Conservation (phyloP, 208 protist species). For the Porcisia hertigi region DNA sequence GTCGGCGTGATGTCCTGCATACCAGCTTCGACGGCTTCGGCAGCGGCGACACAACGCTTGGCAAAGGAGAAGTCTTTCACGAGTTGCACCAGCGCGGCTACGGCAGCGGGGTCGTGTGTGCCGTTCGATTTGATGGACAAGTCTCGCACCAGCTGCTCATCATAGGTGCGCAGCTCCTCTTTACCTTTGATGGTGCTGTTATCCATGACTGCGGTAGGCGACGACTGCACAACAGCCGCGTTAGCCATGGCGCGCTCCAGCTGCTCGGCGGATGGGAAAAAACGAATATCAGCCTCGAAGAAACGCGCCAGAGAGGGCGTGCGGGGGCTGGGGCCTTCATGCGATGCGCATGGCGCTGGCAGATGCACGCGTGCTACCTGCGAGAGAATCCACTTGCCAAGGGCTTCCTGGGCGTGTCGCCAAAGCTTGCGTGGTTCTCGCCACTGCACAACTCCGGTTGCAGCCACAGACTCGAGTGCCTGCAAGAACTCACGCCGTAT, state of each 20-base stretch:
- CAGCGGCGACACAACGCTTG: conserved; percentile 53
- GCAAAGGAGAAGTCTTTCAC: conserved; percentile 58
- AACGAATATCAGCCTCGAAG: conserved; percentile 29
- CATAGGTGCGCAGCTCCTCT: conserved; percentile 41
- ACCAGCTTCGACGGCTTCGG: conserved; percentile 31
- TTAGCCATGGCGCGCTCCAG: conserved; percentile 9
- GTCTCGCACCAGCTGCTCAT: conserved; percentile 85
- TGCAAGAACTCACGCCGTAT: conserved; percentile 76
- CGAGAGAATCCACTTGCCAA: conserved; percentile 89
- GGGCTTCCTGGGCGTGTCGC: conserved; percentile 83
- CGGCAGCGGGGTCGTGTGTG: conserved; percentile 32
- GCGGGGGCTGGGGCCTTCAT: not conserved
- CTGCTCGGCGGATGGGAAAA: conserved; percentile 44
- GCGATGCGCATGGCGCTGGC: not conserved
- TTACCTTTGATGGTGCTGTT: not conserved
- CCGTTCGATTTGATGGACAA: conserved; percentile 79
- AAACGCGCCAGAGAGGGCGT: conserved; percentile 1
- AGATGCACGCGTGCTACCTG: conserved; percentile 69
- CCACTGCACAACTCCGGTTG: conserved; percentile 37
- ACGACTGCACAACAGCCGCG: not conserved
- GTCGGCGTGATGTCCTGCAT: conserved; percentile 37
- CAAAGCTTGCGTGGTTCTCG: conserved; percentile 81
- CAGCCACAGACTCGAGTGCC: conserved; percentile 36
- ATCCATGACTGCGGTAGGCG: not conserved
- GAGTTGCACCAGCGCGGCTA: conserved; percentile 35